A percentile compares a stretch with the other conserved stretches of the same genome.
Conservation (phyloP, 768 basidiomycete species). For the Rhizopogon salebrosus region DNA sequence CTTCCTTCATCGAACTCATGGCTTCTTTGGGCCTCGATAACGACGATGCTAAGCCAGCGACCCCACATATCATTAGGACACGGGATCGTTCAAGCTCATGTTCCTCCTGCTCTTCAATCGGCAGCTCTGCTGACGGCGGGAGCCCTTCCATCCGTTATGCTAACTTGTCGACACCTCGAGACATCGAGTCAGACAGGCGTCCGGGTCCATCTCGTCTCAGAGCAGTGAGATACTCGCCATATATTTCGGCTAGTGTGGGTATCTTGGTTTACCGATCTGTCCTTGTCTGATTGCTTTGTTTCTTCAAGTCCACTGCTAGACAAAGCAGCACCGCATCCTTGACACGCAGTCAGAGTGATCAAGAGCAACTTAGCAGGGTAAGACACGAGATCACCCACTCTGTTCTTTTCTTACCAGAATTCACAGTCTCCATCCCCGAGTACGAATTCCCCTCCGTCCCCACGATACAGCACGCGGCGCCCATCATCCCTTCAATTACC, state of each 20-base stretch:
- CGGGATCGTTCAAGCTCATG: constrained; percentile 38
- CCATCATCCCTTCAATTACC: constrained; percentile 41
- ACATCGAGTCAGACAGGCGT: constrained; percentile 26
- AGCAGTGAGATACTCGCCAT: constrained; percentile 25
- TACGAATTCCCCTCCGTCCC: constrained; percentile 34
- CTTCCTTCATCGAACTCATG: constrained; percentile 88
- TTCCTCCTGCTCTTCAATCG: constrained; percentile 39
- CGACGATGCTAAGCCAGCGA: constrained; percentile 26
- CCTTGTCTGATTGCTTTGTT: not conserved
- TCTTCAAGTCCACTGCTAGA: constrained; percentile 29
- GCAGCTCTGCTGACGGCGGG: constrained; percentile 28
- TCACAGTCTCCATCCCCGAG: constrained; percentile 30
- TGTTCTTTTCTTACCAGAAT: constrained; percentile 29
- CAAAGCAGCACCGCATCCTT: constrained; percentile 44
- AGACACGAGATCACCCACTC: constrained; percentile 25
- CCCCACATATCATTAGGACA: constrained; percentile 19
- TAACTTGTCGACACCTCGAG: constrained; percentile 26
- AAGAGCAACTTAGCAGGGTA: constrained; percentile 23
- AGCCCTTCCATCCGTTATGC: constrained; percentile 31
- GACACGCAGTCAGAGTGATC: constrained; percentile 15
- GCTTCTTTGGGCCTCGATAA: constrained; percentile 72
- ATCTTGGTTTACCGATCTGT: not conserved
- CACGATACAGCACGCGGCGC: constrained; percentile 33
- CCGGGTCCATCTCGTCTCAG: constrained; percentile 21
- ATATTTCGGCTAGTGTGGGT: constrained; percentile 23